phyloP scores from a whole-genome alignment of 2,329 filamentous ascomycete genomes.

The Chrysoporthe puriensis region DNA sequence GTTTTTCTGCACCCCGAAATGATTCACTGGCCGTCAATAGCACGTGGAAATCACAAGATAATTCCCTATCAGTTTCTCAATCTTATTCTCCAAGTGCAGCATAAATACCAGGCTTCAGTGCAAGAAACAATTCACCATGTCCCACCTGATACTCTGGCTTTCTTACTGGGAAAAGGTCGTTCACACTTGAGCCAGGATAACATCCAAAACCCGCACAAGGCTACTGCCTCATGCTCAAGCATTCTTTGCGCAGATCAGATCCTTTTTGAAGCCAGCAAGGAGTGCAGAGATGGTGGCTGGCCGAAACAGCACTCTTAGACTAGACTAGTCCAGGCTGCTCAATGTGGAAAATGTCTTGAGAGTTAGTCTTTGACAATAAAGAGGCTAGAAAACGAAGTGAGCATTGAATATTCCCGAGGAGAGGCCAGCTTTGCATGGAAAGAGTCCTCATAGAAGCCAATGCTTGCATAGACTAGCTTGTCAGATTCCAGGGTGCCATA shows the following conservation, averaged over 20 bases:
- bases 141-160: not conserved
- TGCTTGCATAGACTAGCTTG: not conserved
- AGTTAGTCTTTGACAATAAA: not conserved
- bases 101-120: not conserved
- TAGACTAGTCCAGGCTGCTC: not conserved
- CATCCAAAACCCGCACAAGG: not conserved
- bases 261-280: not conserved
- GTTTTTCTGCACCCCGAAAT: not conserved
- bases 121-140: not conserved
- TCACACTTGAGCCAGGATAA: not conserved
- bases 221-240: not conserved
- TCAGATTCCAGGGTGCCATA: not conserved
- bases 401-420: not conserved
- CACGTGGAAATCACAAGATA: not conserved
- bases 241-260: not conserved
- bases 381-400: no score
- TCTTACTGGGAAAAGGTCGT: not conserved
- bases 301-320: not conserved
- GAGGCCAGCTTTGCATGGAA: not conserved
- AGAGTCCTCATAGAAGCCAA: not conserved
- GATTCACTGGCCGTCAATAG: not conserved
- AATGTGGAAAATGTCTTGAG: no score
- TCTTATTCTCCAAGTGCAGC: not conserved
- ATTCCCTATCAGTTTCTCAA: no score
- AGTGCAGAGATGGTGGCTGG: not conserved